A percentile compares a stretch with the other conserved stretches of the same genome.
Evolutionary conservation across 192 early-diverging fungal species (phyloP).

Genomic region (Backusella sp.): DNA sequence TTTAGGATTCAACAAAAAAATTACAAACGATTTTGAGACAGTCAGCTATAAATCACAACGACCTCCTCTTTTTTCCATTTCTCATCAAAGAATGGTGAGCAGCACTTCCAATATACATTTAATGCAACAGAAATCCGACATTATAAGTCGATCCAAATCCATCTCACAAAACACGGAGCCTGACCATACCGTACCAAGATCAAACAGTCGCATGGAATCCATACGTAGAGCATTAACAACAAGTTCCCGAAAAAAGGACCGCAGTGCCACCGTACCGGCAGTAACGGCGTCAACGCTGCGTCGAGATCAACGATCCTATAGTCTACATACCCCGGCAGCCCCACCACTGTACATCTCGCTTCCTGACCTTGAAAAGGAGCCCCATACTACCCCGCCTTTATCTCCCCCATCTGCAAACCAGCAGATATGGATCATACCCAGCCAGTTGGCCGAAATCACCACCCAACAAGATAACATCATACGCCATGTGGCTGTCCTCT

Average conservation of each 20-base stretch:
- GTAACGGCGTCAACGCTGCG: not conserved
- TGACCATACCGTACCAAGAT: not conserved
- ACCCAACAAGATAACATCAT: not conserved
- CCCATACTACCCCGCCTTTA: conserved; percentile 5
- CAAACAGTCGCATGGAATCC: not conserved
- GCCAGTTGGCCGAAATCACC: not conserved
- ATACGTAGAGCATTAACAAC: conserved; percentile 16
- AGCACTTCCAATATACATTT: not conserved
- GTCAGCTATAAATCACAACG: not conserved
- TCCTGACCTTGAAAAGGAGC: conserved; percentile 5
- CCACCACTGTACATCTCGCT: not conserved
- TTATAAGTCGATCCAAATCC: not conserved
- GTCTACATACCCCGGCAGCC: not conserved
- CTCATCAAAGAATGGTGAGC: not conserved
- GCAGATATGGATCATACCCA: conserved; percentile 3
- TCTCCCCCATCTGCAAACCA: conserved; percentile 14
- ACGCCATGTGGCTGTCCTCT: conserved; percentile 6
- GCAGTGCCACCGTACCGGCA: not conserved
- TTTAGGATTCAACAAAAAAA: not conserved
- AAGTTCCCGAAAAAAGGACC: not conserved
- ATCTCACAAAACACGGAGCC: not conserved
- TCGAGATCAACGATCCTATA: conserved; percentile 1
- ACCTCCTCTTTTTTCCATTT: conserved; percentile 10
- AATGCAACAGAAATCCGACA: not conserved
- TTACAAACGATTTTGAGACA: not conserved